Evolutionary conservation across 2,329 filamentous ascomycete genomes (phyloP).

Genomic region (Didymellaceae sp.): DNA sequence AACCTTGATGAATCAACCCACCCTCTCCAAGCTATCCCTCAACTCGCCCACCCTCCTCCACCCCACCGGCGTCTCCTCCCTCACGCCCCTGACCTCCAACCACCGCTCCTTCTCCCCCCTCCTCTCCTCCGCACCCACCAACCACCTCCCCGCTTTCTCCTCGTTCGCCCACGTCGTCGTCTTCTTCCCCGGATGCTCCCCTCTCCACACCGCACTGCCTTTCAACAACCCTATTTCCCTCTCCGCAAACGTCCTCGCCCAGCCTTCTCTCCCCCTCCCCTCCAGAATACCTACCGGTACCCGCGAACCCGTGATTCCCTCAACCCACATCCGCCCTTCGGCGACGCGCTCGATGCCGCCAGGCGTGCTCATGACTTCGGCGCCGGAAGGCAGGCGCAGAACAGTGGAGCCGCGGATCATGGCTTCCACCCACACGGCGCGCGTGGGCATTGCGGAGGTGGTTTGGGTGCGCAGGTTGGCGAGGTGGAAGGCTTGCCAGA

Average conservation of each 20-base stretch:
- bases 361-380: not conserved
- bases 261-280: not conserved
- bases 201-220: not conserved
- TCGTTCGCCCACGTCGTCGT: not conserved
- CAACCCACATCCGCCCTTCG: not conserved
- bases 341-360: not conserved
- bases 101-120: not conserved
- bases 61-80: not conserved
- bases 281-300: not conserved
- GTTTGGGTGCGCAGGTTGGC: not conserved
- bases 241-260: not conserved
- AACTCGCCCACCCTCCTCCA: not conserved
- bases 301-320: not conserved
- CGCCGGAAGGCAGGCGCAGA: not conserved
- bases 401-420: not conserved
- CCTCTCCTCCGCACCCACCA: not conserved
- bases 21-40: not conserved
- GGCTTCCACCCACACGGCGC: conserved; percentile 1
- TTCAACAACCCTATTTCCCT: not conserved
- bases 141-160: not conserved
- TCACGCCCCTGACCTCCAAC: not conserved
- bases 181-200: not conserved
- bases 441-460: not conserved
- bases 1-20: too few species aligned
- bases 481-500: conserved; percentile 1